Conservation (phyloP, 2,329 filamentous ascomycete genomes). For the Penicillium sp. region DNA sequence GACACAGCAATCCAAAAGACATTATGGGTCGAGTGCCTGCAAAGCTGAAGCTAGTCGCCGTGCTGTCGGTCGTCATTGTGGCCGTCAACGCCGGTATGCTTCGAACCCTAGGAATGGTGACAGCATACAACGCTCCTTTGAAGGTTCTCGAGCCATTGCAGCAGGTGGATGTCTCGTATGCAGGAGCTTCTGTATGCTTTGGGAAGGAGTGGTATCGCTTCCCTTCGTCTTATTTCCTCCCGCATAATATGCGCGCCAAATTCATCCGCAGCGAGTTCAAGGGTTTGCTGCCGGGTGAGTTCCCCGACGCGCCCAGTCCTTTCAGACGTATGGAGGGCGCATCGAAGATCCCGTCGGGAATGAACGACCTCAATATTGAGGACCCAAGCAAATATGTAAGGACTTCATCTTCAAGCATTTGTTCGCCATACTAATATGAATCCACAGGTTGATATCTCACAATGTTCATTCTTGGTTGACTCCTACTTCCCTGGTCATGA, state of each 20-base stretch:
- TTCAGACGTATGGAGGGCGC: conserved; percentile 80
- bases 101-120: conserved; percentile 74
- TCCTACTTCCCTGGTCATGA: conserved; percentile 69
- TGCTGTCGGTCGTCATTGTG: conserved; percentile 62
- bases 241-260: conserved; percentile 78
- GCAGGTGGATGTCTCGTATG: conserved; percentile 53
- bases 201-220: conserved; percentile 99
- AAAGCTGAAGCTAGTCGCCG: conserved; percentile 68
- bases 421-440: conserved; percentile 15
- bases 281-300: conserved; percentile 87
- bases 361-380: conserved; percentile 91
- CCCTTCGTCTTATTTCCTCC: conserved; percentile 88
- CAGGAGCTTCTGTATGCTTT: conserved; percentile 76
- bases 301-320: conserved; percentile 69
- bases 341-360: conserved; percentile 75
- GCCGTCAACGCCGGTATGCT: conserved; percentile 68
- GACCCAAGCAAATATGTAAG: conserved; percentile 82
- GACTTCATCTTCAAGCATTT: neutral
- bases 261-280: conserved; percentile 90
- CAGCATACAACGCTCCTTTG: conserved; percentile 82
- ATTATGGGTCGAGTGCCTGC: conserved; percentile 72
- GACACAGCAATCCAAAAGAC: conserved; percentile 67
- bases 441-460: conserved; percentile 62
- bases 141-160: conserved; percentile 56
- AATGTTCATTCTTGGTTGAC: conserved; percentile 85